Evolutionary conservation across 371 early-diverging fungal species (phyloP).

Genomic region (Phascolomyces articulosus): DNA sequence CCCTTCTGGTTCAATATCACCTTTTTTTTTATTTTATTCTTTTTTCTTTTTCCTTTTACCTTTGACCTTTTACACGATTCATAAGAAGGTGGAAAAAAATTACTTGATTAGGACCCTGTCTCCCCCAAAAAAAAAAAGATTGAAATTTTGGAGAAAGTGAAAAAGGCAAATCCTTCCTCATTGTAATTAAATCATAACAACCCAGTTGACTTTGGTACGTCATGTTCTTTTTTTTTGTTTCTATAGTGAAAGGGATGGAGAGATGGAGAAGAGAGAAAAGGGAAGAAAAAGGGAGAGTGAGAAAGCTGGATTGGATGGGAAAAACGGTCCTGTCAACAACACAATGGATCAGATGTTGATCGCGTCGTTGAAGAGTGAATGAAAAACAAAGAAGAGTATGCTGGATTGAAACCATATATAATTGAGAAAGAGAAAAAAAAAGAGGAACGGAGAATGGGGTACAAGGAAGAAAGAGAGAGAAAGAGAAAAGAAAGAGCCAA

Average conservation of each 20-base stretch:
- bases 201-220: slow-evolving; percentile 8
- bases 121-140: not conserved
- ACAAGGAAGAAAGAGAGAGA: not conserved
- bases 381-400: not conserved
- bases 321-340: not conserved
- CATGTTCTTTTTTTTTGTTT: not conserved
- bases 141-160: slow-evolving; percentile 1
- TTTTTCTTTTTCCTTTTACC: no score
- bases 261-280: not conserved
- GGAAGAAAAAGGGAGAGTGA: not conserved
- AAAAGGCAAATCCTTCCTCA: not conserved
- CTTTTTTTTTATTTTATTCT: not conserved
- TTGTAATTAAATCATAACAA: not conserved
- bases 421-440: not conserved
- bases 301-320: not conserved
- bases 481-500: not conserved
- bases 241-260: not conserved
- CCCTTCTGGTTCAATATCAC: slow-evolving; percentile 5
- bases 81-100: not conserved
- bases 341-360: not conserved
- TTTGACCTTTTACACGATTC: not conserved
- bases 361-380: no score
- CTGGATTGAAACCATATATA: no score
- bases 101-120: slow-evolving; percentile 1
- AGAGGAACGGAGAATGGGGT: not conserved